Evolutionary conservation across 2,329 filamentous ascomycete genomes (phyloP), one percentile per base, ranked within the genome.

Genomic region (Dothidotthia symphoricarpi): DNA sequence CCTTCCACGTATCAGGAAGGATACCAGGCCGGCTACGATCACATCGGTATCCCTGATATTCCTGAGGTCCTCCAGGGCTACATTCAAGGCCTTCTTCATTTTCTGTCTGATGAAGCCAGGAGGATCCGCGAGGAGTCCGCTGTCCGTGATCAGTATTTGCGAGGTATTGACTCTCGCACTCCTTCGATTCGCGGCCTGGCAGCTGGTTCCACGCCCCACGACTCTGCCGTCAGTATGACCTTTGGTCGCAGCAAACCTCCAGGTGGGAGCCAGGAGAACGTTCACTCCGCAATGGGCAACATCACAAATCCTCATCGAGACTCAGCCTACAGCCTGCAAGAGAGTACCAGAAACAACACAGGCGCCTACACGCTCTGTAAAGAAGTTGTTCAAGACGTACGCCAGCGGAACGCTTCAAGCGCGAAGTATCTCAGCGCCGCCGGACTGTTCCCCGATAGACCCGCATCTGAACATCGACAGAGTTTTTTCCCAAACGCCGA

Each of bases 1-100:
- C 56, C 58, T 12, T 55, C 54, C 8, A 67, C 61, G n/a, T 67
- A 63, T 24, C 63, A 67, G 36, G 62, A 67, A 36, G 63, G 62
- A 1, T 67, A 58, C n/a, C 63, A 67, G 37, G 61, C 62, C 13
- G 63, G 63, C 10, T 59, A 61, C n/a, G 53, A 61, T 26, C 63
- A 64, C 29, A 38, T 59, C 26, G 61, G 59, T 11, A 56, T 67
- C 36, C 57, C 62, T 8, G 55, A 58, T 29, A 55, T 41, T 24
- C 43, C 47, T 2, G 63, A 64, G 16, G 59, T 65, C n/a, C 34
- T 67, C 16, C 53, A 58, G 32, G 63, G 63, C 2, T 65, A 57
- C 36, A 45, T 61, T 7, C 59, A 64, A 35, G 63, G 63, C 27
- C 51, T 67, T 14, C 19, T 55, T 4, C 47, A 54, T 13, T 61